phyloP scores from a whole-genome alignment of 2,329 filamentous ascomycete genomes.

The Talaromyces sp. region DNA sequence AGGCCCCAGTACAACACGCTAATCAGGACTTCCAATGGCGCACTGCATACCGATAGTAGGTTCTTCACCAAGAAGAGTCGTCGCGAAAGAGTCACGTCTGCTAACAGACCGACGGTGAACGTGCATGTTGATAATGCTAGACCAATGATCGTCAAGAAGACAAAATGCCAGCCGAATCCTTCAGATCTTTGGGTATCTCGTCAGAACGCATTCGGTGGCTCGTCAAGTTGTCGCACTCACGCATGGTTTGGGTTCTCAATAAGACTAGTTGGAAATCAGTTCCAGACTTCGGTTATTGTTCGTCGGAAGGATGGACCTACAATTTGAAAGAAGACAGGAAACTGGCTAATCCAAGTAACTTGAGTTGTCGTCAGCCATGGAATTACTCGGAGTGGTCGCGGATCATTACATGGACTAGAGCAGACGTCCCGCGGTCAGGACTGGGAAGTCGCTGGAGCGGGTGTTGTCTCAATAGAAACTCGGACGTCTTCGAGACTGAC shows the following conservation, averaged over 20 bases:
- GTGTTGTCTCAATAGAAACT: slow-evolving; percentile 32
- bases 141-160: slow-evolving; percentile 62
- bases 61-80: slow-evolving; percentile 57
- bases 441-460: slow-evolving; percentile 44
- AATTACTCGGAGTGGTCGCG: neutral
- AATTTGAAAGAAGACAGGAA: slow-evolving; percentile 46
- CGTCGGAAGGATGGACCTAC: slow-evolving; percentile 28
- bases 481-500: slow-evolving; percentile 17
- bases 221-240: slow-evolving; percentile 28
- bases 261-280: slow-evolving; percentile 30
- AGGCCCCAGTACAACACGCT: slow-evolving; percentile 60
- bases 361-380: slow-evolving; percentile 23
- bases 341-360: slow-evolving; percentile 41
- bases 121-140: slow-evolving; percentile 54
- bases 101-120: slow-evolving; percentile 52
- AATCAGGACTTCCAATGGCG: slow-evolving; percentile 59
- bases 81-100: slow-evolving; percentile 53
- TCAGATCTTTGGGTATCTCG: slow-evolving; percentile 43
- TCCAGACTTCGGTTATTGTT: neutral
- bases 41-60: slow-evolving; percentile 53
- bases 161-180: slow-evolving; percentile 63
- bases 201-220: neutral
- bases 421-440: slow-evolving; percentile 42
- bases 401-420: slow-evolving; percentile 40
- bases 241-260: slow-evolving; percentile 42